Conservation (phyloP, 75 land plant genomes). For the Pinus albicaulis region DNA sequence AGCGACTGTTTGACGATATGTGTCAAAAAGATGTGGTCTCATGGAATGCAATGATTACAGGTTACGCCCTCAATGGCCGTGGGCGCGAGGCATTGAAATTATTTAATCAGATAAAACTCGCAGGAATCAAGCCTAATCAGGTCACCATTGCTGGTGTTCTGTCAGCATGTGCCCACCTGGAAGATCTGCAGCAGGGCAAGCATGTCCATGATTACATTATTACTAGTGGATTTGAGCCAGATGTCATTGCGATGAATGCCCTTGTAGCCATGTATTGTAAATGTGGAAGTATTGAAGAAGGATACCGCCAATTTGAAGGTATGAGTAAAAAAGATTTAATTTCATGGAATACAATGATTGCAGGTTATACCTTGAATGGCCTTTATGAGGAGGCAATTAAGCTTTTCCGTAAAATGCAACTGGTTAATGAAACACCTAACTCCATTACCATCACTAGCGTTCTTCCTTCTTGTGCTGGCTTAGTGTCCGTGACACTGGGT, state of each 20-base stretch:
- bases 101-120: not conserved
- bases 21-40: not conserved
- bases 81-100: not conserved
- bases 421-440: not conserved
- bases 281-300: not conserved
- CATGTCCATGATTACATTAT: not conserved
- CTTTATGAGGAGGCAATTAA: not conserved
- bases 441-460: not conserved
- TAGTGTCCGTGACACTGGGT: not conserved
- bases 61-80: not conserved
- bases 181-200: not conserved
- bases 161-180: not conserved
- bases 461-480: slow-evolving; percentile 9
- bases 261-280: slow-evolving; percentile 1
- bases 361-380: slow-evolving; percentile 1
- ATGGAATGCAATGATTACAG: slow-evolving; percentile 14
- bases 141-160: not conserved
- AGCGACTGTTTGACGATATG: not conserved
- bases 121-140: not conserved
- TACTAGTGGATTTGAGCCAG: not conserved
- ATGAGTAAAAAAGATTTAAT: slow-evolving; percentile 7
- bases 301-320: not conserved
- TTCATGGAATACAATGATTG: slow-evolving; percentile 12
- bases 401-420: slow-evolving; percentile 9
- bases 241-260: not conserved